Evolutionary conservation across 306 rosid genomes (phyloP), one percentile per base, ranked within the genome.

Genomic region (Dicorynia guianensis): DNA sequence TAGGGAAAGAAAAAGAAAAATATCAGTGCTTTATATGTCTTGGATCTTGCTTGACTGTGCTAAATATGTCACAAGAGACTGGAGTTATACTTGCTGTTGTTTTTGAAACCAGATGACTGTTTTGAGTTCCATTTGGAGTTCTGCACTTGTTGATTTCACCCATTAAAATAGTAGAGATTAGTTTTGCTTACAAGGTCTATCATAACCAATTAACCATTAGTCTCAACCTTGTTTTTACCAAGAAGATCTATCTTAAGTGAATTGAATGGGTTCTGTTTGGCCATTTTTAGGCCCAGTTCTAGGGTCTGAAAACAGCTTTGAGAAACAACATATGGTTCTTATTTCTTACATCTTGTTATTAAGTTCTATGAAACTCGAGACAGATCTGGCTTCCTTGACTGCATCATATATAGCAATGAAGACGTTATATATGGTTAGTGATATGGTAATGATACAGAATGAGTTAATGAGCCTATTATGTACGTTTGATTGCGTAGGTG

Each of bases 401-500:
- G 11, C 38, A 18, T 9, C 50, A 58, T 74, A 74, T 60, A 34
- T 71, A 43, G 81, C 42, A 35, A 52, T 63, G 63, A 75, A 69
- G 25, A 50, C 56, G 19, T 57, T 52, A 34, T 58, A 33, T 47
- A 46, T 61, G 76, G 67, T 72, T 61, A 67, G 33, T 61, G 74
- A 38, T 65, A 18, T 36, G 40, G 20, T 60, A 69, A 39, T 63
- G 46, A 46, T 69, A 68, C 20, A 66, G 35, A 52, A 47, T 61
- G 43, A 63, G 42, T 64, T 81, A 42, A 55, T 72, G 54, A 74
- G 57, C 49, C 50, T 56, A 18, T 35, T 78, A 10, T 54, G 39
- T 48, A 59, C 82, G 56, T 77, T 82, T 78, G 48, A 66, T 63
- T 42, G 52, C 80, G 49, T 88, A 93, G 98, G 73, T 93, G 98